These are phyloP conservation scores for Allomyces macrogynus DNA, from an alignment of 192 early-diverging fungal genomes.

Conservation along the genomic window DNA sequence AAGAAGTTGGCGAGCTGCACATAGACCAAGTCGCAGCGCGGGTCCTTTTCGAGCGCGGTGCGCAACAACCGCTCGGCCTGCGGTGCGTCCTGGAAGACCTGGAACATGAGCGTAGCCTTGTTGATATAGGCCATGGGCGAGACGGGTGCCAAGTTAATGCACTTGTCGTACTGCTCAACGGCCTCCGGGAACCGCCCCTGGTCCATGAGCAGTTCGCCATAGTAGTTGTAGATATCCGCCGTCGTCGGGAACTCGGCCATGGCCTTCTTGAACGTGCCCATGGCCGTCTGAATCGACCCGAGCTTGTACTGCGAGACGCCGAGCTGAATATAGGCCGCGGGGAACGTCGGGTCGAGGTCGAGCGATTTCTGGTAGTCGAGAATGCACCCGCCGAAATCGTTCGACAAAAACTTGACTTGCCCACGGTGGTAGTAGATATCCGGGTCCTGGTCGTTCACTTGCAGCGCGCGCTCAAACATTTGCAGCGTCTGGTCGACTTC, in stretches of 20 bases:
- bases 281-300: conserved; percentile 50
- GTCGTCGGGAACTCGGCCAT: conserved; percentile 52
- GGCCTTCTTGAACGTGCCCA: conserved; percentile 60
- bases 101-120: conserved; percentile 67
- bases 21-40: conserved; percentile 89
- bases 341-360: conserved; percentile 54
- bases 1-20: conserved; percentile 48
- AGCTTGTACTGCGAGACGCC: conserved; percentile 84
- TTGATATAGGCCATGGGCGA: conserved; percentile 98
- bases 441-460: conserved; percentile 46
- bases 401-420: conserved; percentile 58
- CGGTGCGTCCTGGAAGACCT: conserved; percentile 49
- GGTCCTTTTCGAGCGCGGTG: conserved; percentile 70
- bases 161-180: conserved; percentile 66
- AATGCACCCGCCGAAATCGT: conserved; percentile 54
- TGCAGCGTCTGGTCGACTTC: conserved; percentile 35
- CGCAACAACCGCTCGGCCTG: conserved; percentile 55
- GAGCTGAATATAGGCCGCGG: conserved; percentile 85
- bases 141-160: conserved; percentile 50
- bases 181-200: conserved; percentile 66
- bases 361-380: conserved; percentile 67
- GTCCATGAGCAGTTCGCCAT: conserved; percentile 83
- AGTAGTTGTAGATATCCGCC: conserved; percentile 91
- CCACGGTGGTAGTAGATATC: conserved; percentile 73
- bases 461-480: conserved; percentile 49